Conservation (phyloP, 768 basidiomycete species). For the Termitomyces sp. region DNA sequence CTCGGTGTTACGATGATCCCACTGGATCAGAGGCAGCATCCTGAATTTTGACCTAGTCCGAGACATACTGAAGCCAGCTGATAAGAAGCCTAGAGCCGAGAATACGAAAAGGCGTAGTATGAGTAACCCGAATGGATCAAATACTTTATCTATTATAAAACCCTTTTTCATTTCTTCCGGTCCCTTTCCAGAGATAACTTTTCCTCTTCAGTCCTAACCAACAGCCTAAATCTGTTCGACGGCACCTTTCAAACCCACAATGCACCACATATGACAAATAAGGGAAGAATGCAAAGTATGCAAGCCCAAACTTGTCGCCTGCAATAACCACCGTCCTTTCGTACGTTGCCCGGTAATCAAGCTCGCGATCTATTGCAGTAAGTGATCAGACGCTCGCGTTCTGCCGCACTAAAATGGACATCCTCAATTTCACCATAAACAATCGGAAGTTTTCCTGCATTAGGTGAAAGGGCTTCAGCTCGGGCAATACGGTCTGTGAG, state of each 20-base stretch:
- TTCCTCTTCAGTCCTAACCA: conserved; percentile 18
- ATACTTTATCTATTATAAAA: conserved; percentile 1
- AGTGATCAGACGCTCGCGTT: conserved; percentile 13
- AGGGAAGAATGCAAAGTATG: conserved; percentile 22
- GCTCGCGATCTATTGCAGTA: conserved; percentile 15
- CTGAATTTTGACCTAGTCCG: background rate
- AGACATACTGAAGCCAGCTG: background rate
- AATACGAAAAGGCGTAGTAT: background rate
- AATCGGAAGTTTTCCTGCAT: conserved; percentile 22
- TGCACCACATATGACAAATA: conserved; percentile 14
- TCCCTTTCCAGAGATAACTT: conserved; percentile 17
- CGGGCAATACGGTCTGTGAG: conserved; percentile 11
- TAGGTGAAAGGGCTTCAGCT: conserved; percentile 15
- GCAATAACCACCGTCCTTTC: conserved; percentile 17
- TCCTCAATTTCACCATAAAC: conserved; percentile 21
- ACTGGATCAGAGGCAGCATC: background rate
- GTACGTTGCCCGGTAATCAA: conserved; percentile 21
- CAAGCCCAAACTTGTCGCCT: conserved; percentile 19
- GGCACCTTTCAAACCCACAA: conserved; percentile 19
- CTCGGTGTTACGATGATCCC: background rate
- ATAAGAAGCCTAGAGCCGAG: background rate
- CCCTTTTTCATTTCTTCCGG: conserved; percentile 10
- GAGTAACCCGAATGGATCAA: background rate
- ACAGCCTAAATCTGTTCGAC: background rate
- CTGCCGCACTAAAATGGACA: conserved; percentile 14